Base-by-base conservation (phyloP, 1,139 yeast genomes). In the Magnusiomyces paraingens region DNA sequence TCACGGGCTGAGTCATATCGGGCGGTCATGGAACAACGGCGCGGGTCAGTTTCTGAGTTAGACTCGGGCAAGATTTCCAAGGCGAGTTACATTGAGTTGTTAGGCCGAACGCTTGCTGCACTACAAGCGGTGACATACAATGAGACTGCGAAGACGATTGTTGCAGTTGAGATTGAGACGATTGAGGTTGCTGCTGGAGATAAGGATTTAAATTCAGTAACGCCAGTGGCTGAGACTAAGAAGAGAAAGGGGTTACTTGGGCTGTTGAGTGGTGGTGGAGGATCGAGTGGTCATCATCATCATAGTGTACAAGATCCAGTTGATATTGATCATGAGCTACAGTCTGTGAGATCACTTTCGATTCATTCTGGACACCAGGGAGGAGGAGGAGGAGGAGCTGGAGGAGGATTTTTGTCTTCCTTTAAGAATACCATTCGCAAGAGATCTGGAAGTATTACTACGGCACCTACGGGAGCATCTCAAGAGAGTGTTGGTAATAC, bases 101-200 rank as follows among this genome's bases (percentile, higher is more conserved):
- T 91, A 54, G 73, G 75, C 47, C 76, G 77, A 44, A 80, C 86
- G 48, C 72, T 90, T 47, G 65, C 72, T 15, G 68, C 80, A 1
- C 73, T 90, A 55, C 79, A 82, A 53, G 78, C 78, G 45, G 86
- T 89, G 61, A 79, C 93, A 60, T 74, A 79, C 49, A 83, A 84
- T 58, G 99, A 94, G 66, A 83, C 88, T 3, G 71, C 72, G 50
- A 79, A 95, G 58, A 83, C 91, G 40, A 77, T 78, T 54, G 79
- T 83, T 29, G 96, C 89, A 64, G 98, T 91, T 15, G 94, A 86
- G 62, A 83, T 91, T 53, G 97, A 93, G 67, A 82, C 94, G 17
- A 89, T 94, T 60, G 94, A 89, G 67, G 81, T 84, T 58, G 91
- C 86, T 52, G 94, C 95, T 0, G 89, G 86, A 12, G 93, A 85